Percentiles rank a stretch among this genome's conserved stretches.
Conservation (phyloP, 2,329 filamentous ascomycete genomes). For the Elsinoe ampelina region DNA sequence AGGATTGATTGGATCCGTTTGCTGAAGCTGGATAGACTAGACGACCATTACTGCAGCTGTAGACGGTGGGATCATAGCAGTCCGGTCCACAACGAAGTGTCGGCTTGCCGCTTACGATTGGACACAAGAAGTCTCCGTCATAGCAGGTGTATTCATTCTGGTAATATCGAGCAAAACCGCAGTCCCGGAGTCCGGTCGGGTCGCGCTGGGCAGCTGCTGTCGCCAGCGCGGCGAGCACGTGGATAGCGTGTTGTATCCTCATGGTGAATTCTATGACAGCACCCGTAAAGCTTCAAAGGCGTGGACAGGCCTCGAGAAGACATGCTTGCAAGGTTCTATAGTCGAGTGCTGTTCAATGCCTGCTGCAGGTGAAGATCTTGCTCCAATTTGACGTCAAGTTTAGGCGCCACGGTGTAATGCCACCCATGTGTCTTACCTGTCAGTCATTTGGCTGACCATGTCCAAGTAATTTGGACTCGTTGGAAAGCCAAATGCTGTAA, state of each 20-base stretch:
- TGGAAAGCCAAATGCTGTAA: neutral
- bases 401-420: slow-evolving; percentile 5
- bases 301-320: neutral
- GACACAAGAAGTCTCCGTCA: slow-evolving; percentile 30
- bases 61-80: slow-evolving; percentile 29
- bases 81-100: slow-evolving; percentile 29
- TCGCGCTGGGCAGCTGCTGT: neutral
- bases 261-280: neutral
- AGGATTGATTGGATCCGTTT: slow-evolving; percentile 15
- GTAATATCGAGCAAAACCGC: slow-evolving; percentile 10
- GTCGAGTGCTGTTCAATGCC: neutral
- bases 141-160: slow-evolving; percentile 31
- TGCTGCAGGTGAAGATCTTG: neutral
- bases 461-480: neutral
- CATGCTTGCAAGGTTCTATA: neutral
- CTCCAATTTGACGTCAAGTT: neutral
- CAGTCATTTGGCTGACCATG: neutral
- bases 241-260: neutral
- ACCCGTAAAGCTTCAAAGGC: neutral
- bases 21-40: slow-evolving; percentile 20
- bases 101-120: slow-evolving; percentile 26
- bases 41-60: slow-evolving; percentile 22
- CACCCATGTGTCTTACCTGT: slow-evolving; percentile 1
- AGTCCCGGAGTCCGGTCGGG: neutral
- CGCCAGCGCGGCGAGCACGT: neutral